Conservation (phyloP, 1,139 yeast species). For the Candida sojae region DNA sequence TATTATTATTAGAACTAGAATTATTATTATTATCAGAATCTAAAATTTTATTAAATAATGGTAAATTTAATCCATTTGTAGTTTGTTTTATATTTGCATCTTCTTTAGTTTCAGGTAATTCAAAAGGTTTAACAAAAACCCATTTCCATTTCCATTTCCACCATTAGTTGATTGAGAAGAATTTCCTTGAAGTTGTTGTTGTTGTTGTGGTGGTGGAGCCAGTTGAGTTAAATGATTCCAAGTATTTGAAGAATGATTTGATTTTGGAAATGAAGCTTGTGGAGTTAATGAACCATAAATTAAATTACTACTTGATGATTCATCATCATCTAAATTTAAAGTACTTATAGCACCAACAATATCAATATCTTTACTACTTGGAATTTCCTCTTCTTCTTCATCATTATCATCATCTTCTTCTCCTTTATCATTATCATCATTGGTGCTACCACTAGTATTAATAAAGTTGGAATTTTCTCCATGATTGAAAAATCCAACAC, state of each 20-base stretch:
- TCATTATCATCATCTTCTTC: not conserved
- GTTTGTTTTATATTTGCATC: conserved; percentile 13
- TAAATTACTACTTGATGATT: conserved; percentile 2
- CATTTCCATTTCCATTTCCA: conserved; percentile 14
- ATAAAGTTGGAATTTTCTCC: not conserved
- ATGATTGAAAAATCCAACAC: conserved; percentile 22
- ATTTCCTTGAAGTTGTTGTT: too few species aligned
- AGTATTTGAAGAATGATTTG: conserved; percentile 8
- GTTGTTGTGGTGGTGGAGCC: conserved; percentile 33
- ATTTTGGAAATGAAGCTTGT: conserved; percentile 22
- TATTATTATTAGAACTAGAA: not conserved
- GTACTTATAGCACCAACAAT: conserved; percentile 46
- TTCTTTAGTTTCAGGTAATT: conserved; percentile 32
- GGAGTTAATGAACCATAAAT: conserved; percentile 32
- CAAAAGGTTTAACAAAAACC: conserved; percentile 33
- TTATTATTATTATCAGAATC: not conserved
- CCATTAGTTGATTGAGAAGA: conserved; percentile 12
- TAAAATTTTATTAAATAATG: conserved; percentile 4
- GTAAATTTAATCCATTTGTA: conserved; percentile 12
- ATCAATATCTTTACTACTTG: conserved; percentile 26
- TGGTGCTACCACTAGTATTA: not conserved
- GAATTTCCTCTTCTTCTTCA: not conserved
- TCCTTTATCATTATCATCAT: not conserved
- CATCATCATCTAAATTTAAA: conserved; percentile 40
- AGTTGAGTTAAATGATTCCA: conserved; percentile 27